Conservation (phyloP, 2,329 filamentous ascomycete genomes). For the Beauveria asiatica region DNA sequence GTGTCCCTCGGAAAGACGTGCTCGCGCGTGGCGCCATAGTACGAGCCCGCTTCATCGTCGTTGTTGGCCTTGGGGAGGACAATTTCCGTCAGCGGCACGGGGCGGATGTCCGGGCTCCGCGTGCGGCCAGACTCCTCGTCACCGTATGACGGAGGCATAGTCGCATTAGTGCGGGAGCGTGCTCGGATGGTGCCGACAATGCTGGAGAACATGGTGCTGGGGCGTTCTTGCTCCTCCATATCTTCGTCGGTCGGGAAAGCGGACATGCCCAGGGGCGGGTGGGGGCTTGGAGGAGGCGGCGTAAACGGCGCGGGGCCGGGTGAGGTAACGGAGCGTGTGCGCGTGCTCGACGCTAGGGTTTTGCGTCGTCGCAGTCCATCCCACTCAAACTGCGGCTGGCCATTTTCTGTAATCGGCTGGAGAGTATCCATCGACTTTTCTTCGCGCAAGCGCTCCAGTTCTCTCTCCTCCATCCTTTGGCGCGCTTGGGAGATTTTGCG, state of each 20-base stretch:
- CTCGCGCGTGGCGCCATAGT: slow-evolving; percentile 29
- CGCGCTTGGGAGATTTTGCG: slow-evolving; percentile 70
- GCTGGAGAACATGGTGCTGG: slow-evolving; percentile 43
- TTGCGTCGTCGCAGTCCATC: slow-evolving; percentile 75
- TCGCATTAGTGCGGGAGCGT: slow-evolving; percentile 26
- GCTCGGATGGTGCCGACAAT: slow-evolving; percentile 45
- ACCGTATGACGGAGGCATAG: slow-evolving; percentile 23
- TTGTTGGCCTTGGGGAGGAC: slow-evolving; percentile 39
- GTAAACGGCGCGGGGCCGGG: slow-evolving; percentile 22
- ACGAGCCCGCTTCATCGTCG: slow-evolving; percentile 33
- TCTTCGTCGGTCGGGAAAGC: slow-evolving; percentile 61
- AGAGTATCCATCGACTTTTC: slow-evolving; percentile 66
- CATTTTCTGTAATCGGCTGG: slow-evolving; percentile 69
- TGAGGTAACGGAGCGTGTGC: slow-evolving; percentile 11
- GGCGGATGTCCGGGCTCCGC: slow-evolving; percentile 47
- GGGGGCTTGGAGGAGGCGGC: slow-evolving; percentile 32
- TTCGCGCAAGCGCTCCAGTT: slow-evolving; percentile 68
- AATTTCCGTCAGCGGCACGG: slow-evolving; percentile 56
- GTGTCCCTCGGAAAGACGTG: slow-evolving; percentile 42
- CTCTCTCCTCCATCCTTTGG: slow-evolving; percentile 69
- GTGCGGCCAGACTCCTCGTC: slow-evolving; percentile 31
- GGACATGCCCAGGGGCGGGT: slow-evolving; percentile 83
- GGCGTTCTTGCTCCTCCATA: slow-evolving; percentile 42
- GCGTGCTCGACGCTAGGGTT: slow-evolving; percentile 34
- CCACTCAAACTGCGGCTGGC: slow-evolving; percentile 67